Evolutionary conservation across 768 basidiomycete species (phyloP).

Genomic region (Suillus clintonianus): DNA sequence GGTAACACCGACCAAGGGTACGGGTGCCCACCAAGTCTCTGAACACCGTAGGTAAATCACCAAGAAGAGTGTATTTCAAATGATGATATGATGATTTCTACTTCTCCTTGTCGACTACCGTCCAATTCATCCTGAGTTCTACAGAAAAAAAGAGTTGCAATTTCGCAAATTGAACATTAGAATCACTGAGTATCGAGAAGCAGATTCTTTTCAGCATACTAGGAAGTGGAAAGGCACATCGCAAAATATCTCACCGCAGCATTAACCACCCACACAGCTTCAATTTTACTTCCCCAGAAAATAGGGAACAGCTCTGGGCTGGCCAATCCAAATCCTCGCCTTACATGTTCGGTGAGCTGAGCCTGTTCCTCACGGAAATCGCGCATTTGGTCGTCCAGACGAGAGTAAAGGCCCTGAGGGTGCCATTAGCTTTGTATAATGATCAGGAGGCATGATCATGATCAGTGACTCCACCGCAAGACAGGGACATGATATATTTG

Average conservation of each 20-base stretch:
- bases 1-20: too few relatives aligned
- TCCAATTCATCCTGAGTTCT: not conserved
- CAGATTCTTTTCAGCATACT: not conserved
- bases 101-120: too few relatives aligned
- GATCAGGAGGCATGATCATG: constrained; percentile 3
- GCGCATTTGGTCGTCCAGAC: constrained; percentile 22
- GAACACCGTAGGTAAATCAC: too few relatives aligned
- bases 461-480: constrained; percentile 6
- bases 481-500: not conserved
- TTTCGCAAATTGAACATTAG: not conserved
- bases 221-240: constrained; percentile 1
- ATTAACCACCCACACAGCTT: constrained; percentile 1
- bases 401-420: constrained; percentile 19
- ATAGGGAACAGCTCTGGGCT: constrained; percentile 6
- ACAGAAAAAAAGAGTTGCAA: not conserved
- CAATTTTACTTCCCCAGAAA: not conserved
- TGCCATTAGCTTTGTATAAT: constrained; percentile 21
- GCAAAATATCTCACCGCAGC: not conserved
- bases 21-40: too few relatives aligned
- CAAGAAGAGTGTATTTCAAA: too few relatives aligned
- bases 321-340: constrained; percentile 19
- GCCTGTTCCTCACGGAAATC: constrained; percentile 20
- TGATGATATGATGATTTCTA: too few relatives aligned
- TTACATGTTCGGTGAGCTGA: constrained; percentile 15
- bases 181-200: not conserved